These are phyloP conservation scores for Calvatia gigantea DNA, from an alignment of 768 basidiomycete species.

Conservation along the genomic window DNA sequence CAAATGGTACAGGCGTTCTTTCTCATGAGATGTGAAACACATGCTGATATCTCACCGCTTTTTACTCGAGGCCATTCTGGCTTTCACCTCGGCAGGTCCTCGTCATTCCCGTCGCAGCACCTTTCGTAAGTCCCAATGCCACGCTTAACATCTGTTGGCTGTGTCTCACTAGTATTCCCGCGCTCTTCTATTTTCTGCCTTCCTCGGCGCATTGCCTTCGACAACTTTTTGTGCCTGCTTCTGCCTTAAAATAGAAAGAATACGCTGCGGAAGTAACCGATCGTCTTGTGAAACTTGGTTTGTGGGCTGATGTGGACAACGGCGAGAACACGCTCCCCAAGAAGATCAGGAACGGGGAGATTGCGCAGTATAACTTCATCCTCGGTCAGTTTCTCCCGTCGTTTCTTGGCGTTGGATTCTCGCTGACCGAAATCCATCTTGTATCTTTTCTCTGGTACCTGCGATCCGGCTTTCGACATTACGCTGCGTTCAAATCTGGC, in stretches of 20 bases:
- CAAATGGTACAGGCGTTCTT: constrained; percentile 65
- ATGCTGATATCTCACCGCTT: background rate
- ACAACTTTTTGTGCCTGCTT: too few species aligned
- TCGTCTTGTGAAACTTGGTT: constrained; percentile 60
- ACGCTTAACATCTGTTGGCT: constrained; percentile 7
- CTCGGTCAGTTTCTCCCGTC: constrained; percentile 56
- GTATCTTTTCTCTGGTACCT: background rate
- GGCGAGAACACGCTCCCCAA: constrained; percentile 90
- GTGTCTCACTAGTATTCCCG: constrained; percentile 11
- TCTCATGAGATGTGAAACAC: background rate
- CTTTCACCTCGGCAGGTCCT: constrained; percentile 93
- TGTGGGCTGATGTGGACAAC: constrained; percentile 92
- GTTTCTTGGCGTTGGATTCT: background rate
- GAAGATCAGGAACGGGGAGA: constrained; percentile 96
- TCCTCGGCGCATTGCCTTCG: too few species aligned
- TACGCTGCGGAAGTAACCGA: constrained; percentile 84
- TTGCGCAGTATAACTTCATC: constrained; percentile 98
- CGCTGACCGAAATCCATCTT: background rate
- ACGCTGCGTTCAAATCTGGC: too few species aligned
- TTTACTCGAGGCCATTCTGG: constrained; percentile 86
- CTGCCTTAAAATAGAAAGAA: constrained; percentile 69
- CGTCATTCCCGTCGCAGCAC: constrained; percentile 88
- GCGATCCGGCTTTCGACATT: background rate
- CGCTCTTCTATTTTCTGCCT: background rate
- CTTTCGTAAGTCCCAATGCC: constrained; percentile 67